phyloP scores from a whole-genome alignment of 2,329 filamentous ascomycete species.

The Cladophialophora yegresii region DNA sequence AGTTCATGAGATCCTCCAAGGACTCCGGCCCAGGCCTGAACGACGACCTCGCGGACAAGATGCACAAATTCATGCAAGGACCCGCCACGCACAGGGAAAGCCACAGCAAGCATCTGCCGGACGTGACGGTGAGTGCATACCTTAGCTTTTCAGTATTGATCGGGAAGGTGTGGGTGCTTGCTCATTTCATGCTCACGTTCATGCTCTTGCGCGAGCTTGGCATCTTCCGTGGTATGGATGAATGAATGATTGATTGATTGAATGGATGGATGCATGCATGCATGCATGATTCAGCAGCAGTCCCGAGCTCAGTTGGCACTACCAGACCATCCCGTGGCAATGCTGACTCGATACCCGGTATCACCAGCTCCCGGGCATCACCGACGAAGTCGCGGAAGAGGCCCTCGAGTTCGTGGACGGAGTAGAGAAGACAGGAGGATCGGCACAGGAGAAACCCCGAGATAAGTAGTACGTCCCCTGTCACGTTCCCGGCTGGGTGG shows the following conservation, averaged over 20 bases:
- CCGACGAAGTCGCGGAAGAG: constrained; percentile 31
- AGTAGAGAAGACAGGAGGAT: constrained; percentile 10
- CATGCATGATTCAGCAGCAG: not conserved
- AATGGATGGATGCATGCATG: not conserved
- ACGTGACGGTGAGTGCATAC: constrained; percentile 18
- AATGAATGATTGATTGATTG: not conserved
- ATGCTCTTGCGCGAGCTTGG: not conserved
- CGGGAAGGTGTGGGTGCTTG: too few species aligned
- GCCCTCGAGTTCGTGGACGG: constrained; percentile 28
- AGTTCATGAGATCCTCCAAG: constrained; percentile 22
- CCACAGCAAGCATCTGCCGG: constrained; percentile 31
- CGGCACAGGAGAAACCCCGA: not conserved
- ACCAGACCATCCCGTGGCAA: not conserved
- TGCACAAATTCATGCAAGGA: constrained; percentile 27
- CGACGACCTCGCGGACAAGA: constrained; percentile 29
- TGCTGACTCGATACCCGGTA: not conserved
- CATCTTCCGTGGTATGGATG: too few species aligned
- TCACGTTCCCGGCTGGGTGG: not conserved
- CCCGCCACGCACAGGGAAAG: constrained; percentile 28
- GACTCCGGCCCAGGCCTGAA: constrained; percentile 20
- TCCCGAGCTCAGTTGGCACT: not conserved
- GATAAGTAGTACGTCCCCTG: not conserved
- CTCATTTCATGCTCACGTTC: not conserved
- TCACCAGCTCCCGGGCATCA: constrained; percentile 20
- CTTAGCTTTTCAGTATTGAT: too few species aligned